Evolutionary conservation across 2,329 filamentous ascomycete species (phyloP), one percentile per base, ranked within the genome.

Genomic region (Dendrostoma leiphaemia): DNA sequence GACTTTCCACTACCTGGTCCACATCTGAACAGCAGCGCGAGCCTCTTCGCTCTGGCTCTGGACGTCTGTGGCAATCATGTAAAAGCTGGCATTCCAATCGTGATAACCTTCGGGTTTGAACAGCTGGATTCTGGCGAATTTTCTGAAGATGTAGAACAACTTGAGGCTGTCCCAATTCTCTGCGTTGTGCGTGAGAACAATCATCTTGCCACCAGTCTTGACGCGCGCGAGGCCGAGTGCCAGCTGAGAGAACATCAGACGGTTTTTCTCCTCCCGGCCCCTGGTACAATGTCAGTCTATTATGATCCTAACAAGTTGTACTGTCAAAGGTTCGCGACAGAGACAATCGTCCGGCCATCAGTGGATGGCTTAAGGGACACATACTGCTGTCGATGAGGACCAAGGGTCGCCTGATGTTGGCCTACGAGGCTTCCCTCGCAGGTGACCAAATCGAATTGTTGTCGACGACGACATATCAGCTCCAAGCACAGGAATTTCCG

Each of bases 351-450:
- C n/a, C n/a, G n/a, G n/a, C n/a, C n/a, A n/a, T n/a, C n/a, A n/a
- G n/a, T n/a, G 3, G 51, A n/a, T n/a, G n/a, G n/a, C n/a, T n/a
- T n/a, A n/a, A n/a, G 58, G 4, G 71, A 65, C 58, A 81, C 74
- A 5, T 56, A 51, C 0, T 34, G 44, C 38, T 73, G 62, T 8
- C 71, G 64, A 59, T 73, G 73, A 4, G 59, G 34, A 0, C 66
- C 60, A 0, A 67, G 62, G 0, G 56, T 49, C 6, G 26, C 43
- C 13, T 52, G 48, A 8, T 79, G 74, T 0, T 64, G 74, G 5
- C 76, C 65, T 1, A 79, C 65, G 4, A 80, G 71, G 29, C 76
- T 70, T 1, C 77, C 77, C 34, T 78, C 76, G 56, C 77, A 81
- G 6, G 80, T 58, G 8, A 76, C 67, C 1, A 81, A 65, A 48